Conservation (phyloP, 371 early-diverging fungal genomes). For the Mortierella sp. region DNA sequence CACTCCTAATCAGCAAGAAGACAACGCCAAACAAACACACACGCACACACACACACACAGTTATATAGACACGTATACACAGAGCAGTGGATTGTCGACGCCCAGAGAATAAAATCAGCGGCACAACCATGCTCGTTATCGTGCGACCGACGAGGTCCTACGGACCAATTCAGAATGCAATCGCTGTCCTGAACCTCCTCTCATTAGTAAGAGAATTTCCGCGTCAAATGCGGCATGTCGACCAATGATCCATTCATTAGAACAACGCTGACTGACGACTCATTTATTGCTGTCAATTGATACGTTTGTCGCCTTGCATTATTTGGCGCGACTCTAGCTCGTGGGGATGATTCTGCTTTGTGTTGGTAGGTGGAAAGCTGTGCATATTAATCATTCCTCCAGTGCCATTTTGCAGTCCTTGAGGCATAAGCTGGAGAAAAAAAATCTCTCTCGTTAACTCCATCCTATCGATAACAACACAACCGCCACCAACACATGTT, state of each 20-base stretch:
- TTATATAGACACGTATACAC: too few relatives aligned
- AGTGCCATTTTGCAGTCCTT: too few relatives aligned
- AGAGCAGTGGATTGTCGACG: too few relatives aligned
- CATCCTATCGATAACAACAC: too few relatives aligned
- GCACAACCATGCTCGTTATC: constrained; percentile 26
- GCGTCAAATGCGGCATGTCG: neutral
- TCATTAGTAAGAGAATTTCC: constrained; percentile 32
- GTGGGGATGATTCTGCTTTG: constrained; percentile 55
- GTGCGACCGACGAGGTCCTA: constrained; percentile 37
- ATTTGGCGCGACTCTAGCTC: too few relatives aligned
- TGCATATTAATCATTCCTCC: neutral
- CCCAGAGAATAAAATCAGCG: too few relatives aligned
- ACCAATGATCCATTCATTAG: neutral
- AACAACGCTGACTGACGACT: neutral
- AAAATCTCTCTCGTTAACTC: neutral
- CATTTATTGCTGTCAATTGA: too few relatives aligned
- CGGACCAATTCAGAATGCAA: constrained; percentile 49
- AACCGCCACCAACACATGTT: too few relatives aligned
- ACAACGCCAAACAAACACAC: constrained; percentile 1
- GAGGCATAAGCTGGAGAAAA: neutral
- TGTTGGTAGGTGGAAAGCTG: constrained; percentile 25
- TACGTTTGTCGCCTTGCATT: neutral
- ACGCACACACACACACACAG: constrained; percentile 1
- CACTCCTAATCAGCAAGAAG: too few relatives aligned
- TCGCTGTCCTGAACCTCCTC: constrained; percentile 52